phyloP scores from a whole-genome alignment of 1,284 basidiomycete species.

The Pulveroboletus sp. region DNA sequence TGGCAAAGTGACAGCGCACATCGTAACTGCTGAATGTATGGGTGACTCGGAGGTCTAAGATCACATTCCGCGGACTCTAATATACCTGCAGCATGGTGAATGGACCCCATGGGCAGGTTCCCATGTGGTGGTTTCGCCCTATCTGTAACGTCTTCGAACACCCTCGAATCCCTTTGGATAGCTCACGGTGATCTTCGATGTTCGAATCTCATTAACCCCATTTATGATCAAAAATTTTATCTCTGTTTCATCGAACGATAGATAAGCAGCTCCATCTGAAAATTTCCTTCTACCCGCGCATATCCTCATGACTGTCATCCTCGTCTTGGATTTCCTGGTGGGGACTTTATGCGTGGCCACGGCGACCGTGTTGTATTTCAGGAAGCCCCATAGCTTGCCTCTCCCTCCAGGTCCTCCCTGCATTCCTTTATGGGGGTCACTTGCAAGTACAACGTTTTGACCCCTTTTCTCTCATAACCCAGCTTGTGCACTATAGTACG shows the following conservation, averaged over 20 bases:
- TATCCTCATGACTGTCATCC: neutral
- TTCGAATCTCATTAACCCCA: neutral
- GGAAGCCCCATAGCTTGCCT: neutral
- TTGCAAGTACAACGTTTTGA: neutral
- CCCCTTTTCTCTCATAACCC: neutral
- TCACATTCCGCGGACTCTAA: neutral
- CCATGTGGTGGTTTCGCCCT: neutral
- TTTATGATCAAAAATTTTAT: neutral
- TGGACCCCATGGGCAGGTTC: neutral
- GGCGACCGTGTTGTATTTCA: neutral
- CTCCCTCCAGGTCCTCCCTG: constrained; percentile 6
- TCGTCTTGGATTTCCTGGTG: neutral
- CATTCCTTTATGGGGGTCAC: constrained; percentile 2
- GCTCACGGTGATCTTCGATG: neutral
- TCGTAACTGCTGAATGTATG: neutral
- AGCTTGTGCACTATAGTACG: neutral
- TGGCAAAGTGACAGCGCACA: neutral
- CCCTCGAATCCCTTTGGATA: neutral
- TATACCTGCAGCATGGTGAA: neutral
- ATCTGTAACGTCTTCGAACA: neutral
- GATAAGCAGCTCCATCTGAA: neutral
- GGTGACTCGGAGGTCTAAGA: neutral
- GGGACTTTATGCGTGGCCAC: neutral
- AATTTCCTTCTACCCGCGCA: neutral
- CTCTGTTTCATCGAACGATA: neutral